Evolutionary conservation across 2,329 filamentous ascomycete genomes (phyloP).

Genomic region (Sporothrix protearum): DNA sequence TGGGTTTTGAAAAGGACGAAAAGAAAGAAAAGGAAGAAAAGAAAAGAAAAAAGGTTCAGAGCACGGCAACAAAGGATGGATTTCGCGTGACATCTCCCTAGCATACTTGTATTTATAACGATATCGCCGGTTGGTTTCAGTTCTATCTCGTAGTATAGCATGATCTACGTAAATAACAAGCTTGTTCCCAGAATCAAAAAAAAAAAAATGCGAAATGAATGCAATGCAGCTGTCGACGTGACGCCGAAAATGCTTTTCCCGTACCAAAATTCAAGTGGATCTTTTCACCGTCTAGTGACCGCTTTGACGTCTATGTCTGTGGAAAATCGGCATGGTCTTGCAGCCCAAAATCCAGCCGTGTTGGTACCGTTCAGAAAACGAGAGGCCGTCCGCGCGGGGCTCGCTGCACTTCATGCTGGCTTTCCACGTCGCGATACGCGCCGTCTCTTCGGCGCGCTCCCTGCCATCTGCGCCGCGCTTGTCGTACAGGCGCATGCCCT

Average conservation of each 20-base stretch:
- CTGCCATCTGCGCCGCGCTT: background rate
- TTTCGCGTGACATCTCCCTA: background rate
- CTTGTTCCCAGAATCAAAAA: background rate
- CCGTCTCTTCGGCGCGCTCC: background rate
- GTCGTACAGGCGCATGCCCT: background rate
- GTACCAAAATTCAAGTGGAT: background rate
- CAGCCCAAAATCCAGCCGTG: conserved; percentile 26
- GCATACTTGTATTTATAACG: background rate
- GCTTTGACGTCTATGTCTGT: too few relatives aligned
- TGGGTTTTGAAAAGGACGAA: conserved; percentile 44
- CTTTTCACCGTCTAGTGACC: too few relatives aligned
- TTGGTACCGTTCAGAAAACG: conserved; percentile 8
- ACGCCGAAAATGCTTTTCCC: background rate
- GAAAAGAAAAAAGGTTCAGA: background rate
- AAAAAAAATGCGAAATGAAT: background rate
- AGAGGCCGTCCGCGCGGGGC: background rate
- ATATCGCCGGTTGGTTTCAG: background rate
- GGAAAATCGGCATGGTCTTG: conserved; percentile 23
- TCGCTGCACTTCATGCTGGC: background rate
- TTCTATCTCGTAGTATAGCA: too few relatives aligned
- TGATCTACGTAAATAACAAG: background rate
- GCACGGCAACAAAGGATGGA: background rate
- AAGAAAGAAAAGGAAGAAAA: background rate
- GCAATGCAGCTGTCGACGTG: background rate
- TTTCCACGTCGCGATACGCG: background rate